phyloP scores from a whole-genome alignment of 495 filamentous ascomycete species.

The Penicillium simplicissimum region DNA sequence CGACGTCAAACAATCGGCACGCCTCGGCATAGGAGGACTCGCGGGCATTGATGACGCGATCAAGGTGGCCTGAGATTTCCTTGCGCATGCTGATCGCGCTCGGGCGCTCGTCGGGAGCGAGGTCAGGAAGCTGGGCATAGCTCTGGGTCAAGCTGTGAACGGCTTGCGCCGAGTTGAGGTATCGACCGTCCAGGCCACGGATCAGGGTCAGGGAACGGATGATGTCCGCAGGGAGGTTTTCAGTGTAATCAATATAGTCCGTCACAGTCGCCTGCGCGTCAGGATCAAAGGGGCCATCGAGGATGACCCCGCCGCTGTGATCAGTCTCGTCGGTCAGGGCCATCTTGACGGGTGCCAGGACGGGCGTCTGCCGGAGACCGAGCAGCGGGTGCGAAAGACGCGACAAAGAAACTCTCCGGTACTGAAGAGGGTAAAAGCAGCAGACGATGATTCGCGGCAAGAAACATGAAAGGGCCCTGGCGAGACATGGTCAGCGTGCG shows the following conservation, averaged over 20 bases:
- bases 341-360: slow-evolving; percentile 20
- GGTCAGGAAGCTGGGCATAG: slow-evolving; percentile 70
- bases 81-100: slow-evolving; percentile 64
- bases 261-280: slow-evolving; percentile 93
- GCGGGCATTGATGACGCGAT: slow-evolving; percentile 72
- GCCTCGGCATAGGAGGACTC: slow-evolving; percentile 82
- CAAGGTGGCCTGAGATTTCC: slow-evolving; percentile 72
- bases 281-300: slow-evolving; percentile 65
- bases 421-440: not conserved
- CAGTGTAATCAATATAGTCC: slow-evolving; percentile 95
- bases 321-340: slow-evolving; percentile 42
- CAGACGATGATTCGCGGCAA: not conserved
- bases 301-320: slow-evolving; percentile 48
- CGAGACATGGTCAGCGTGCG: not conserved
- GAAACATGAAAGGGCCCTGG: not conserved
- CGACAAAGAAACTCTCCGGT: not conserved
- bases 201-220: slow-evolving; percentile 88
- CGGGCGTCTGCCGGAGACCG: slow-evolving; percentile 5
- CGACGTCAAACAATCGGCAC: slow-evolving; percentile 71
- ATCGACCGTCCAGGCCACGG: slow-evolving; percentile 73
- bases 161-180: slow-evolving; percentile 60
- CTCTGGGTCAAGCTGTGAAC: slow-evolving; percentile 72
- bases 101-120: slow-evolving; percentile 55
- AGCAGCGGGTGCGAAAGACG: not conserved
- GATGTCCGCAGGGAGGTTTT: slow-evolving; percentile 93